Evolutionary conservation across 176 grass and related monocot species (phyloP).

Genomic region (Aegilops bicornis): DNA sequence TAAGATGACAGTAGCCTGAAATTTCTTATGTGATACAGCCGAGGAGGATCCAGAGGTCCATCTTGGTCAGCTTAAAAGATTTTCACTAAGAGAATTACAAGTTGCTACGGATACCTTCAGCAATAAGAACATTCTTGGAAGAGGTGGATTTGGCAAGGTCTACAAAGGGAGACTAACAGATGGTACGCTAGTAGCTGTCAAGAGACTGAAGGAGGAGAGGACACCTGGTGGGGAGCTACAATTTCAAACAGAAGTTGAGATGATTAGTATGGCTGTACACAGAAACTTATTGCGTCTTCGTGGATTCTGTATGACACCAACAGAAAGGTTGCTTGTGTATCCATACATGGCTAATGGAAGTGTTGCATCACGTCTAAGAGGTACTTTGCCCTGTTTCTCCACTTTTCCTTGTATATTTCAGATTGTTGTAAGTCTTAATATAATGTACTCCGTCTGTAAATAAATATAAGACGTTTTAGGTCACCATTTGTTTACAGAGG

Average conservation of each 20-base stretch:
- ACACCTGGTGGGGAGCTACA: constrained; percentile 84
- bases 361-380: constrained; percentile 81
- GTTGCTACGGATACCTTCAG: constrained; percentile 78
- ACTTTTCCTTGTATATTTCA: neutral
- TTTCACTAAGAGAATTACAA: constrained; percentile 77
- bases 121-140: constrained; percentile 85
- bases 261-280: constrained; percentile 93
- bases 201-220: constrained; percentile 83
- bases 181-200: constrained; percentile 80
- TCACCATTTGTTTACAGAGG: too few species aligned
- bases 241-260: constrained; percentile 90
- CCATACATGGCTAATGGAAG: constrained; percentile 90
- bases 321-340: constrained; percentile 89
- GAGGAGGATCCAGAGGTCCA: constrained; percentile 91
- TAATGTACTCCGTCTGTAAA: neutral
- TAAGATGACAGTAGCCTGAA: constrained; percentile 22
- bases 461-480: too few species aligned
- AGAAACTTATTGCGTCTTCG: constrained; percentile 69
- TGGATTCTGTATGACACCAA: constrained; percentile 92
- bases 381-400: constrained; percentile 13
- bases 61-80: constrained; percentile 87
- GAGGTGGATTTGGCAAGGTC: constrained; percentile 89
- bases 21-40: constrained; percentile 45
- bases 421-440: neutral
- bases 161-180: constrained; percentile 85